These are phyloP conservation scores for Microdochium paspali DNA, from an alignment of 2,329 filamentous ascomycete species.

Conservation along the genomic window DNA sequence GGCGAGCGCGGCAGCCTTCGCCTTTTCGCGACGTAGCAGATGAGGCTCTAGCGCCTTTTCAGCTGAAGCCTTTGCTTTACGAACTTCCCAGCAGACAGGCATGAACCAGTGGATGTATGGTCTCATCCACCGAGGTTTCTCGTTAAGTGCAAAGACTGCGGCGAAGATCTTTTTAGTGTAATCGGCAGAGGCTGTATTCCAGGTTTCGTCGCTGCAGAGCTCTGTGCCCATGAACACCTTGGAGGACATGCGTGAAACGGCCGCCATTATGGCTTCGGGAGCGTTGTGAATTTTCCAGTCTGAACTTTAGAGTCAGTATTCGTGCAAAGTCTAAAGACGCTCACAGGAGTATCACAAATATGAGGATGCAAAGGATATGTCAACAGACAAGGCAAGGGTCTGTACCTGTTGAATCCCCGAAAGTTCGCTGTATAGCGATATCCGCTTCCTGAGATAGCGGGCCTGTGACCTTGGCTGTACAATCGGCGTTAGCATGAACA, in stretches of 20 bases:
- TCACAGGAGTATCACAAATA: background rate
- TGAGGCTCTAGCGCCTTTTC: constrained; percentile 6
- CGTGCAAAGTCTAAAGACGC: background rate
- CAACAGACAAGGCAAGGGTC: background rate
- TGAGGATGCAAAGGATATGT: background rate
- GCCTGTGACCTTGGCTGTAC: background rate
- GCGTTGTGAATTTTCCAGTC: constrained; percentile 8
- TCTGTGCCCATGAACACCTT: constrained; percentile 11
- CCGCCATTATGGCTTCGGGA: constrained; percentile 2
- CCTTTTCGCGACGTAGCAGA: constrained; percentile 5
- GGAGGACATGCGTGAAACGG: constrained; percentile 9
- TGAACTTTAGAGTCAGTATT: constrained; percentile 3
- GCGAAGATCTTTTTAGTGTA: constrained; percentile 4
- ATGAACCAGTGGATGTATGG: constrained; percentile 11
- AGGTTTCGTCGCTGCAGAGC: constrained; percentile 9
- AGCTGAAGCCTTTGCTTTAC: constrained; percentile 3
- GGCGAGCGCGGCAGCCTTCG: constrained; percentile 1
- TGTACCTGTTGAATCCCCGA: background rate
- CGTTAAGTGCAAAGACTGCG: constrained; percentile 2
- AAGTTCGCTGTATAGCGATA: background rate
- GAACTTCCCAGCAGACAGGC: constrained; percentile 6
- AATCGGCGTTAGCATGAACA: background rate
- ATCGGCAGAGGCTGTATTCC: constrained; percentile 8
- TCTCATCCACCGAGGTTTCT: constrained; percentile 7
- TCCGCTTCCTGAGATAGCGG: background rate